Conservation (phyloP, 176 grass and related monocot species). For the Tillandsia leiboldiana region DNA sequence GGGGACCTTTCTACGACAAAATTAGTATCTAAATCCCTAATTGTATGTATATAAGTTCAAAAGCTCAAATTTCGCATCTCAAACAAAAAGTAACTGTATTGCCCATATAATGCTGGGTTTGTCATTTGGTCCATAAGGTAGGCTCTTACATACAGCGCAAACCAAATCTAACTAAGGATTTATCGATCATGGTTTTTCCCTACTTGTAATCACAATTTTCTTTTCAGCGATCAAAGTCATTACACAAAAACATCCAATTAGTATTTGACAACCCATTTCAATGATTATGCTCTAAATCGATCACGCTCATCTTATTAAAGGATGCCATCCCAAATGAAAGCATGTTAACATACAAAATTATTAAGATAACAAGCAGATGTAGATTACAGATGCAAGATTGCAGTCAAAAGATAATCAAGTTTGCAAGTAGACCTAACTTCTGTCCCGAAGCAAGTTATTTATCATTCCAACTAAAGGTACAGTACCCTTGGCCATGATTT, state of each 20-base stretch:
- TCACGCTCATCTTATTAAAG: not conserved
- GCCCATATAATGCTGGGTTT: too few species aligned
- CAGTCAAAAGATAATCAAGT: not conserved
- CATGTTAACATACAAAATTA: not conserved
- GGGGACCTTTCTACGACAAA: too few species aligned
- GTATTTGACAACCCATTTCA: not conserved
- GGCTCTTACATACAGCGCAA: too few species aligned
- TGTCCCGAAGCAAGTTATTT: slow-evolving; percentile 77
- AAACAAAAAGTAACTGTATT: too few species aligned
- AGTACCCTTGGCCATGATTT: slow-evolving; percentile 98
- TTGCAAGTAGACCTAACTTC: slow-evolving; percentile 19
- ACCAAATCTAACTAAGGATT: too few species aligned
- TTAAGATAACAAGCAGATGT: not conserved
- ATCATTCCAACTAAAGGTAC: slow-evolving; percentile 80
- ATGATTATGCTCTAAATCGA: not conserved
- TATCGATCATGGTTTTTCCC: too few species aligned
- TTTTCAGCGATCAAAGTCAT: not conserved
- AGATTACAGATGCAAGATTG: not conserved
- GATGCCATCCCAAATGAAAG: not conserved
- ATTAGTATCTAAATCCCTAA: too few species aligned
- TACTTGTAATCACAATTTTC: not conserved
- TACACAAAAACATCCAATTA: not conserved
- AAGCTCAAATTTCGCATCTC: too few species aligned
- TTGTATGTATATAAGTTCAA: too few species aligned
- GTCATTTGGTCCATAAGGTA: too few species aligned